Conservation (phyloP, 2,329 filamentous ascomycete species). For the Westerdykella sp. region DNA sequence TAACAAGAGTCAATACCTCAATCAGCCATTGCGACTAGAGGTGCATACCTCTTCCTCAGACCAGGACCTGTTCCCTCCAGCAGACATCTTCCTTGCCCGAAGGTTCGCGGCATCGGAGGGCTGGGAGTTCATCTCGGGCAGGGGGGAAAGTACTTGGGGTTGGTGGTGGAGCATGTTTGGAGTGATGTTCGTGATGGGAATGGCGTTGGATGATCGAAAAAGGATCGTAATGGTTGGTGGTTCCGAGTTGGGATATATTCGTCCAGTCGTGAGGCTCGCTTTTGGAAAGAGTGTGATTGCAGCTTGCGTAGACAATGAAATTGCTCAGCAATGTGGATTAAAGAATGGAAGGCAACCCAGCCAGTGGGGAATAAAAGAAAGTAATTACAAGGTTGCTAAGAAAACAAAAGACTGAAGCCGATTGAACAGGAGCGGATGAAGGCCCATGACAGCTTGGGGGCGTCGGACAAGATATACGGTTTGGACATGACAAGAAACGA, state of each 20-base stretch:
- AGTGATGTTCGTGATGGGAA: slow-evolving; percentile 1
- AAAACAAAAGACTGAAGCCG: slow-evolving; percentile 35
- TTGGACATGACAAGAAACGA: slow-evolving; percentile 27
- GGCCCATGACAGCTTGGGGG: slow-evolving; percentile 32
- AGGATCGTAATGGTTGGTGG: slow-evolving; percentile 4
- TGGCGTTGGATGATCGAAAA: slow-evolving; percentile 37
- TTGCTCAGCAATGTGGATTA: slow-evolving; percentile 42
- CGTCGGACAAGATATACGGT: slow-evolving; percentile 33
- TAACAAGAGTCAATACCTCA: slow-evolving; percentile 35
- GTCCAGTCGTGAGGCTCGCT: slow-evolving; percentile 30
- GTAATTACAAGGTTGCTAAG: slow-evolving; percentile 40
- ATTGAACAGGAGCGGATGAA: slow-evolving; percentile 36
- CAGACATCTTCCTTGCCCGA: slow-evolving; percentile 64
- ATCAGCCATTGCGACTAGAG: not conserved
- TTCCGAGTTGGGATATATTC: slow-evolving; percentile 5
- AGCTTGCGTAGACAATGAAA: slow-evolving; percentile 26
- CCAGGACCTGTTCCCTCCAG: slow-evolving; percentile 73
- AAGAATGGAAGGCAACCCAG: slow-evolving; percentile 50
- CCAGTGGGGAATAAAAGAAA: slow-evolving; percentile 50
- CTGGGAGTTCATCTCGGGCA: slow-evolving; percentile 32
- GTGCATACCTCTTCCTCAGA: slow-evolving; percentile 71
- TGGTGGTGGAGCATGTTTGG: slow-evolving; percentile 35
- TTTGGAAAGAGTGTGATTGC: slow-evolving; percentile 35
- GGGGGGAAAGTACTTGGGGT: slow-evolving; percentile 35
- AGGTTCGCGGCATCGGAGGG: slow-evolving; percentile 40